Conservation (phyloP, 257 asterid species). For the Ajuga chamaepitys region DNA sequence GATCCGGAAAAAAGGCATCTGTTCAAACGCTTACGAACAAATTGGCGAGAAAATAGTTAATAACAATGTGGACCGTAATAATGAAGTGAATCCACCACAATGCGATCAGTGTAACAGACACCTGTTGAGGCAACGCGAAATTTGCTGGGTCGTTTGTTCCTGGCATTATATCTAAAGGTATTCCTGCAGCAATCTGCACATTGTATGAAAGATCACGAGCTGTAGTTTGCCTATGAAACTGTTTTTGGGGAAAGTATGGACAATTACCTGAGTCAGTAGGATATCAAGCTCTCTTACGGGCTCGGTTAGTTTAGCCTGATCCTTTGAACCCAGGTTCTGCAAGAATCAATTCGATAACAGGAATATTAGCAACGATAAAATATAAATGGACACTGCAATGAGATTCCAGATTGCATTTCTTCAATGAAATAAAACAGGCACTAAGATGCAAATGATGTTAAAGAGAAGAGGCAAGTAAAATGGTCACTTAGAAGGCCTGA, state of each 20-base stretch:
- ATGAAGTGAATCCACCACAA: constrained; percentile 8
- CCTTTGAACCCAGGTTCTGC: constrained; percentile 75
- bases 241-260: not conserved
- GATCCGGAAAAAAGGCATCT: constrained; percentile 92
- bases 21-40: constrained; percentile 59
- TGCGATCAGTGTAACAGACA: constrained; percentile 16
- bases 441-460: not conserved
- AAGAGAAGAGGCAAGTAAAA: not conserved
- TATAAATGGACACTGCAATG: not conserved
- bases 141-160: constrained; percentile 86
- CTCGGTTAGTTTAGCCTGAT: constrained; percentile 68
- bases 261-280: constrained; percentile 70
- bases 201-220: constrained; percentile 11
- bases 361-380: constrained; percentile 1
- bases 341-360: constrained; percentile 11
- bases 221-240: constrained; percentile 7
- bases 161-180: constrained; percentile 87
- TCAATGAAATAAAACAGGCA: not conserved
- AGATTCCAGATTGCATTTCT: not conserved
- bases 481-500: not conserved
- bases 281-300: constrained; percentile 92
- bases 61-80: not conserved
- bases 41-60: constrained; percentile 6
- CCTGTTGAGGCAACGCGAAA: constrained; percentile 92
- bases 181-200: constrained; percentile 71